Percentiles rank a stretch among this genome's conserved stretches.
Evolutionary conservation across 2,329 filamentous ascomycete genomes (phyloP).

Genomic region (Cordyceps cicadae): DNA sequence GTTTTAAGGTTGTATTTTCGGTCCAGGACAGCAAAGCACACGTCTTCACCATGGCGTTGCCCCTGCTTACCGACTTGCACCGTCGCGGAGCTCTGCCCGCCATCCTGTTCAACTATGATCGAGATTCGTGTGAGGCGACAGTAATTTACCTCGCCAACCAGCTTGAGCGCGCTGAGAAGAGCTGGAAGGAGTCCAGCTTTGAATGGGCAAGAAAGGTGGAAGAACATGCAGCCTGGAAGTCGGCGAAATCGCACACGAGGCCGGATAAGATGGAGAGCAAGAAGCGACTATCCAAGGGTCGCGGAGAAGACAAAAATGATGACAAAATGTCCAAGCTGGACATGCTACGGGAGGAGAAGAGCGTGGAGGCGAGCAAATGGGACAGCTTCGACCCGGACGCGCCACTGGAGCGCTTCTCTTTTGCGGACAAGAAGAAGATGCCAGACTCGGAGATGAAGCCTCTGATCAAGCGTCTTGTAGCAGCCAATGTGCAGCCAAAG

Average conservation of each 20-base stretch:
- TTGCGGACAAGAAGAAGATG: slow-evolving; percentile 55
- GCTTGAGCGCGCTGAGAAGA: slow-evolving; percentile 29
- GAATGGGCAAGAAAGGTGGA: slow-evolving; percentile 54
- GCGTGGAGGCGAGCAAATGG: slow-evolving; percentile 46
- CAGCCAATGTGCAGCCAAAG: slow-evolving; percentile 39
- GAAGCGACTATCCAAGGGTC: slow-evolving; percentile 26
- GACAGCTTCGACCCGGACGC: slow-evolving; percentile 60
- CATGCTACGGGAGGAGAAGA: slow-evolving; percentile 44
- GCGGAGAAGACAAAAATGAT: slow-evolving; percentile 33
- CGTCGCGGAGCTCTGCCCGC: slow-evolving; percentile 59
- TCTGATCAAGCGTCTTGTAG: slow-evolving; percentile 42
- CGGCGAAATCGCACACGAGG: slow-evolving; percentile 34
- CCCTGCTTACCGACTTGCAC: slow-evolving; percentile 53
- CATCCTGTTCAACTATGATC: slow-evolving; percentile 71
- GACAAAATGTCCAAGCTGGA: slow-evolving; percentile 44
- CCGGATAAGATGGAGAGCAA: slow-evolving; percentile 21
- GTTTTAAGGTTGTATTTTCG: background rate
- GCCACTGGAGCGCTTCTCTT: slow-evolving; percentile 55
- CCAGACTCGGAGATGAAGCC: slow-evolving; percentile 49
- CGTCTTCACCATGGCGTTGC: slow-evolving; percentile 26
- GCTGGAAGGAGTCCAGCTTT: slow-evolving; percentile 47
- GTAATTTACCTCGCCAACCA: slow-evolving; percentile 41
- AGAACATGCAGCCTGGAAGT: slow-evolving; percentile 49
- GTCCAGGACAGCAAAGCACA: background rate
- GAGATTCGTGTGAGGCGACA: slow-evolving; percentile 53